These are phyloP conservation scores for Paraphaeosphaeria minitans DNA, from an alignment of 2,329 filamentous ascomycete species.

Conservation along the genomic window DNA sequence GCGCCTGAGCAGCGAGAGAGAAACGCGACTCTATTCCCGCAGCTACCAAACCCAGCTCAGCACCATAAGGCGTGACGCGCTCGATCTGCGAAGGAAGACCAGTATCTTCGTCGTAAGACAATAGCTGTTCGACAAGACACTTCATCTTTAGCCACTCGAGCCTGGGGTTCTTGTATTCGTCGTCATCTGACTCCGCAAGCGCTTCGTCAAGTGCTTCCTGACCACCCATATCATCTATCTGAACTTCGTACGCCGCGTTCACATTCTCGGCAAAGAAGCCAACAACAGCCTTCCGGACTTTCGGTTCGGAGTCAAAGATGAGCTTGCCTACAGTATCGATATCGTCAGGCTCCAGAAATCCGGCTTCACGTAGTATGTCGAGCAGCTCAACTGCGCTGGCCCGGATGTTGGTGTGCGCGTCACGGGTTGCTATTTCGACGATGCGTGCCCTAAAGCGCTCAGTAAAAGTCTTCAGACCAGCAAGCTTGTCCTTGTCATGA, in stretches of 20 bases:
- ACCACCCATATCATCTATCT: slow-evolving; percentile 83
- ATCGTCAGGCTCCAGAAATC: slow-evolving; percentile 87
- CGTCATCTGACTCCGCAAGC: slow-evolving; percentile 71
- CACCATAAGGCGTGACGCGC: slow-evolving; percentile 47
- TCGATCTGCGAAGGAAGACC: slow-evolving; percentile 59
- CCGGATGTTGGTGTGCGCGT: slow-evolving; percentile 80
- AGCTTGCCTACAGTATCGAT: slow-evolving; percentile 86
- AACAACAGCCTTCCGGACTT: slow-evolving; percentile 86
- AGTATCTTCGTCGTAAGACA: slow-evolving; percentile 76
- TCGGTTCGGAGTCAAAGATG: slow-evolving; percentile 84
- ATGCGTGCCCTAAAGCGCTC: slow-evolving; percentile 86
- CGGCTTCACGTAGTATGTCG: slow-evolving; percentile 79
- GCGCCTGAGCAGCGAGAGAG: slow-evolving; percentile 80
- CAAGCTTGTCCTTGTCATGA: slow-evolving; percentile 77
- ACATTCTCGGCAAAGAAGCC: slow-evolving; percentile 90
- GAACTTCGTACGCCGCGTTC: slow-evolving; percentile 77
- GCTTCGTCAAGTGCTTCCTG: slow-evolving; percentile 76
- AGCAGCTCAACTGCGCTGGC: slow-evolving; percentile 81
- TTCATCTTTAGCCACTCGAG: slow-evolving; percentile 91
- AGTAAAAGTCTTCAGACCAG: slow-evolving; percentile 82
- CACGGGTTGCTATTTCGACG: slow-evolving; percentile 89
- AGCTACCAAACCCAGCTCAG: slow-evolving; percentile 58
- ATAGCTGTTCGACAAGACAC: slow-evolving; percentile 81
- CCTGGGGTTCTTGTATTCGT: slow-evolving; percentile 75
- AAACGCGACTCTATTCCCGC: slow-evolving; percentile 78